Conservation (phyloP, 1,284 basidiomycete species). For the Tilletia indica region DNA sequence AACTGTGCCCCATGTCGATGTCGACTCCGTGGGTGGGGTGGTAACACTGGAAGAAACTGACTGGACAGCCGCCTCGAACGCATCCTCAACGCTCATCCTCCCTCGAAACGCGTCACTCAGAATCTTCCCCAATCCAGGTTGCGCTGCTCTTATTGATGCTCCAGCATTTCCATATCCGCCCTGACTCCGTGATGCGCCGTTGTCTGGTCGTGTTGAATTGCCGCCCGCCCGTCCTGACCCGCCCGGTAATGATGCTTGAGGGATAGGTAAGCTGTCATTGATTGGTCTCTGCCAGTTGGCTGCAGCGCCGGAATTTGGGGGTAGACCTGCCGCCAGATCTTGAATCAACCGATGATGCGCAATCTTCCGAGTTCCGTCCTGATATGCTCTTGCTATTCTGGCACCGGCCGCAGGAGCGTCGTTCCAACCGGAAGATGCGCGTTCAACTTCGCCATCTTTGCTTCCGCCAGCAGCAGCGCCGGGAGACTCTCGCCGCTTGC, state of each 20-base stretch:
- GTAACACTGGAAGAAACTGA: background rate
- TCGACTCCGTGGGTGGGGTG: background rate
- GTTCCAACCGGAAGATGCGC: slow-evolving; percentile 41
- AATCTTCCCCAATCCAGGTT: slow-evolving; percentile 31
- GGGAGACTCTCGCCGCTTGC: background rate
- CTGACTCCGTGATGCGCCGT: background rate
- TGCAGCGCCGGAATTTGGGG: slow-evolving; percentile 47
- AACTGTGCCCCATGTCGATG: background rate
- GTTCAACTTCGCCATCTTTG: background rate
- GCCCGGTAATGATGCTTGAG: slow-evolving; percentile 12
- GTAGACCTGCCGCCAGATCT: slow-evolving; percentile 46
- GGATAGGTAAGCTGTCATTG: slow-evolving; percentile 39
- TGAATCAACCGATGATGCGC: slow-evolving; percentile 38
- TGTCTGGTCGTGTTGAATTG: slow-evolving; percentile 4
- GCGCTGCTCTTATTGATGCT: background rate
- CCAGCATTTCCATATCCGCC: too few species aligned
- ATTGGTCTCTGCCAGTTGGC: slow-evolving; percentile 53
- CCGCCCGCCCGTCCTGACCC: background rate
- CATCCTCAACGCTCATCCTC: slow-evolving; percentile 39
- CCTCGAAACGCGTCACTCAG: slow-evolving; percentile 38
- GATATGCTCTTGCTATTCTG: slow-evolving; percentile 40
- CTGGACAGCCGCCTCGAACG: slow-evolving; percentile 27
- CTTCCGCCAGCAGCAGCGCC: background rate
- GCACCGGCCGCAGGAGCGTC: slow-evolving; percentile 36
- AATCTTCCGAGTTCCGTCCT: slow-evolving; percentile 28